Evolutionary conservation across 495 filamentous ascomycete genomes (phyloP).

Genomic region (Penicillium daleae): DNA sequence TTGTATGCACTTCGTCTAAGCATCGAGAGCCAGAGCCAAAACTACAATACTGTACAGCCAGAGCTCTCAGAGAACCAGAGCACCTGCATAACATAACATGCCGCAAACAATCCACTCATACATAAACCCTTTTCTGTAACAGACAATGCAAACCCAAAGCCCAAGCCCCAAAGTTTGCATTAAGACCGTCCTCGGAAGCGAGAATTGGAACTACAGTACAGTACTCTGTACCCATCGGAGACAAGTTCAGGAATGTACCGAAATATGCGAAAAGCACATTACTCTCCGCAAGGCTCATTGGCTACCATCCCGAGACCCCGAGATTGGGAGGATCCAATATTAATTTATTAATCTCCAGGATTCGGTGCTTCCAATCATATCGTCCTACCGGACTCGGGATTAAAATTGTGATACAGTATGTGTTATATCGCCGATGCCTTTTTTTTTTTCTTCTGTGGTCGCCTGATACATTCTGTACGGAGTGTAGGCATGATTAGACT

Average conservation of each 20-base stretch:
- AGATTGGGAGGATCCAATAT: slow-evolving; percentile 4
- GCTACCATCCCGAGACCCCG: neutral
- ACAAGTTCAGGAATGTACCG: slow-evolving; percentile 12
- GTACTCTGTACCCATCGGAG: neutral
- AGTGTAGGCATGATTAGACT: too few relatives aligned
- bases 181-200: neutral
- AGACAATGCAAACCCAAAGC: neutral
- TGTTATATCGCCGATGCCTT: too few relatives aligned
- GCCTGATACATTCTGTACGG: neutral
- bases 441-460: neutral
- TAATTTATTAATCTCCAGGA: neutral
- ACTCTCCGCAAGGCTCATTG: slow-evolving; percentile 18
- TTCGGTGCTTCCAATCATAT: neutral
- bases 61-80: too few relatives aligned
- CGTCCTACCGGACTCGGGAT: neutral
- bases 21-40: neutral
- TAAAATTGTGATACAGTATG: neutral
- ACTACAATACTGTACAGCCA: too few relatives aligned
- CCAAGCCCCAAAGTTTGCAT: neutral
- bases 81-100: neutral
- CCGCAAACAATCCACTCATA: neutral
- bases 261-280: neutral
- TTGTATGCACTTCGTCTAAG: neutral
- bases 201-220: neutral
- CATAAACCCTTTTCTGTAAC: neutral